phyloP scores from a whole-genome alignment of 495 filamentous ascomycete genomes.

The Aspergillus incahuasiensis region DNA sequence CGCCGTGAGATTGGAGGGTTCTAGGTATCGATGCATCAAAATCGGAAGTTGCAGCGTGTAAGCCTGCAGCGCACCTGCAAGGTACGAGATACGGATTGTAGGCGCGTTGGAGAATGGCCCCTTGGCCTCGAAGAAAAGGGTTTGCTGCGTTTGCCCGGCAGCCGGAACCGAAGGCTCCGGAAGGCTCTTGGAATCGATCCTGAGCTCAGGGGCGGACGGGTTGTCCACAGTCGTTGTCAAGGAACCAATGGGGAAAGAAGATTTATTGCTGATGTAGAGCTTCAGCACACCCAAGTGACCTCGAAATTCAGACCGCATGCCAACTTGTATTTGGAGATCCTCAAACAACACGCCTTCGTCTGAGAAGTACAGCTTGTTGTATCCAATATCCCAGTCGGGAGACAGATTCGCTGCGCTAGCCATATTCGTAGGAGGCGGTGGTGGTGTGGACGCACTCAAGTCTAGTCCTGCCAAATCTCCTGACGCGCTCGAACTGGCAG shows the following conservation, averaged over 20 bases:
- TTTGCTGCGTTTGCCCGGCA: constrained; percentile 81
- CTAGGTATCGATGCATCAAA: constrained; percentile 92
- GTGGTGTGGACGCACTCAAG: constrained; percentile 46
- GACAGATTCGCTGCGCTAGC: constrained; percentile 89
- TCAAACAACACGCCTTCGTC: constrained; percentile 89
- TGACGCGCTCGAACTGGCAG: constrained; percentile 34
- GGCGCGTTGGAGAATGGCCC: constrained; percentile 78
- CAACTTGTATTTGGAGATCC: constrained; percentile 90
- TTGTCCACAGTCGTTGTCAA: constrained; percentile 95
- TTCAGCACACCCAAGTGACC: constrained; percentile 92
- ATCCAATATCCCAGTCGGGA: constrained; percentile 91
- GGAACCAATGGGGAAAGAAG: constrained; percentile 71
- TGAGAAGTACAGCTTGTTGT: constrained; percentile 73
- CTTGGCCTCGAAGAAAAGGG: constrained; percentile 86
- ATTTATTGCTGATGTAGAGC: constrained; percentile 92
- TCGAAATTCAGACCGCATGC: constrained; percentile 89
- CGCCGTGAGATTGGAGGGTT: constrained; percentile 70
- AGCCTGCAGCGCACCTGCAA: constrained; percentile 90
- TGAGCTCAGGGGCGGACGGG: constrained; percentile 61
- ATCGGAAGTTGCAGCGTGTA: constrained; percentile 89
- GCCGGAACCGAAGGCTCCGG: constrained; percentile 78
- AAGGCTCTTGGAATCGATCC: constrained; percentile 77
- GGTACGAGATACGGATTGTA: constrained; percentile 88
- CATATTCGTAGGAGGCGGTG: constrained; percentile 63
- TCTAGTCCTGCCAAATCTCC: constrained; percentile 77